phyloP scores from a whole-genome alignment of 371 early-diverging fungal genomes.

The Rhizopus delemar region DNA sequence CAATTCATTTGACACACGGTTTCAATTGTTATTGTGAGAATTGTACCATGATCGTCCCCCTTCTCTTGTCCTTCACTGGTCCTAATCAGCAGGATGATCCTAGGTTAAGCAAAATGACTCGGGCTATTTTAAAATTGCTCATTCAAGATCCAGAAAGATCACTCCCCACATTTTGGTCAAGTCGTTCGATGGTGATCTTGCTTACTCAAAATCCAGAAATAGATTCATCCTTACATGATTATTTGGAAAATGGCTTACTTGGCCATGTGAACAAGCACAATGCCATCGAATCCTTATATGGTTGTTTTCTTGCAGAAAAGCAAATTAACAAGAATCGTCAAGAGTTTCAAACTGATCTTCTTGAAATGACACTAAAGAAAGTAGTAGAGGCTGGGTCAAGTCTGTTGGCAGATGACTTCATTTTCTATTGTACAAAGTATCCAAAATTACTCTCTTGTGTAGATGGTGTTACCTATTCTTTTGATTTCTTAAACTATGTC shows the following conservation, averaged over 20 bases:
- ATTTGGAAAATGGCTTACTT: conserved; percentile 19
- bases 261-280: conserved; percentile 30
- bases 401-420: conserved; percentile 27
- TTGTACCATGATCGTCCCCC: conserved; percentile 27
- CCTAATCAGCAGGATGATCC: conserved; percentile 22
- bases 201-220: conserved; percentile 19
- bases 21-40: conserved; percentile 30
- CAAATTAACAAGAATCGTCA: conserved; percentile 2
- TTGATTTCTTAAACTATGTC: conserved; percentile 30
- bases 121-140: conserved; percentile 20
- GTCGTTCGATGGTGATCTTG: conserved; percentile 16
- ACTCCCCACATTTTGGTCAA: conserved; percentile 32
- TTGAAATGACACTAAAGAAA: conserved; percentile 1
- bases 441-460: conserved; percentile 37
- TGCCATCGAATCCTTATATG: conserved; percentile 35
- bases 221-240: conserved; percentile 15
- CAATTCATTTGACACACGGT: conserved; percentile 21
- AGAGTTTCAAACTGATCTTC: not conserved
- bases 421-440: conserved; percentile 32
- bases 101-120: conserved; percentile 19
- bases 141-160: conserved; percentile 31
- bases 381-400: conserved; percentile 9
- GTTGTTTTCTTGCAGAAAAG: conserved; percentile 27
- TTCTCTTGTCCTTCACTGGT: conserved; percentile 23
- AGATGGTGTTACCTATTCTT: conserved; percentile 36